Evolutionary conservation across 768 basidiomycete species (phyloP), one percentile per base, ranked within the genome.

Genomic region (Agrocybe pediades): DNA sequence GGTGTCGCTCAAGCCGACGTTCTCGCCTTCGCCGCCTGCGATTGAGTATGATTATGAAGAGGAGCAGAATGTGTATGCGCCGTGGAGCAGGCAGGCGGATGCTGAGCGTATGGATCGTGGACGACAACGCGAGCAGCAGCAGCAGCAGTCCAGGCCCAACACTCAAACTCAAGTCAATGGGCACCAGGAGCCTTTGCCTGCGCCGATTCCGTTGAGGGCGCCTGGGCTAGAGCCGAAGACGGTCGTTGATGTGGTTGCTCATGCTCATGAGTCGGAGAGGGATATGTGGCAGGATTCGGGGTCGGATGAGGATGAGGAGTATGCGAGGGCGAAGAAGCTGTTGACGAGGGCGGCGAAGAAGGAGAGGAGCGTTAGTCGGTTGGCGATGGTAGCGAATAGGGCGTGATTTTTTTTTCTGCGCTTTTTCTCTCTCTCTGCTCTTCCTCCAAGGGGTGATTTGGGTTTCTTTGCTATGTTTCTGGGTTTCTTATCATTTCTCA

Each of bases 1-100:
- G 6, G 85, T 93, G 47, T 89, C 87, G 24, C 67, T 92, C 30
- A 79, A 85, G 41, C 91, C 91, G 9, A 89, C 87, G 27, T 90
- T 87, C 65, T 87, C 87, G 6, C 71, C 84, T 0, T 80, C 89
- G 1, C 88, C 90, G 7, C 87, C 87, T 33, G 85, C 84, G 30
- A 65, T 80, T 42, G 80, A 81, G 21, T 78, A 87, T 51, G 80
- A 82, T 6, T 76, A 70, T 19, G 71, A 68, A 9, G 67, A 70
- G 23, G 67, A 68, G 25, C 63, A 59, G 41, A 55, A 54, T n/a
- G 55, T 64, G 58, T 59, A 58, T 47, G 59, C 59, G 41, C 64
- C 66, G 9, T 64, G 62, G 63, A 51, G 53, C 15, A 56, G 58
- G 55, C 49, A 47, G 39, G 25, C 40, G 30, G 58, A 49, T 36